Evolutionary conservation across 2,329 filamentous ascomycete genomes (phyloP).

Genomic region (Calonectria pauciramosa): DNA sequence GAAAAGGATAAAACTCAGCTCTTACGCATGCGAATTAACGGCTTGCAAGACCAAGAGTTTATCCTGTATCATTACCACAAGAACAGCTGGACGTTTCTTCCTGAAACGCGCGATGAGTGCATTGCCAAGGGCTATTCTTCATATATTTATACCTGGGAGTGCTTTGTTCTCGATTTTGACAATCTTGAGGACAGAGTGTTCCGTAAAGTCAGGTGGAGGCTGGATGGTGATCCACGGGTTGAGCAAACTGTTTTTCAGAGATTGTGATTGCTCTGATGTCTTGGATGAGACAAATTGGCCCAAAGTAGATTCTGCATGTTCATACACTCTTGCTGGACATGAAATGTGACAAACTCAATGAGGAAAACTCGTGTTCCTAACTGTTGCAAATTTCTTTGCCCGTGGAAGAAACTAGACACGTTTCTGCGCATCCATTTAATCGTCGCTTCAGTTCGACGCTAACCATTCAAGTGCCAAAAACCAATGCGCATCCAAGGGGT

Average conservation of each 20-base stretch:
- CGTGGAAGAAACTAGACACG: neutral
- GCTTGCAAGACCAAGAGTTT: neutral
- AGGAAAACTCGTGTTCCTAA: too few species aligned
- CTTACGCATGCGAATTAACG: slow-evolving; percentile 3
- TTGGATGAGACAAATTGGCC: too few species aligned
- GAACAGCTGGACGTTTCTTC: slow-evolving; percentile 1
- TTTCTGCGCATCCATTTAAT: neutral
- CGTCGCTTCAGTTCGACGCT: neutral
- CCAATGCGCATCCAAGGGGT: neutral
- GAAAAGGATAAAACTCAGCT: neutral
- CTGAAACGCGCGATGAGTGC: neutral
- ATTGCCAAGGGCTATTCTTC: neutral
- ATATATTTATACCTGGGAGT: slow-evolving; percentile 11
- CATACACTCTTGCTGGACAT: too few species aligned
- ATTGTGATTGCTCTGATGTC: neutral
- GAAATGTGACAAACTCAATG: too few species aligned
- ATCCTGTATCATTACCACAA: slow-evolving; percentile 7
- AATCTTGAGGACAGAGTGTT: neutral
- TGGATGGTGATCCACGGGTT: neutral
- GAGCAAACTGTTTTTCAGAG: neutral
- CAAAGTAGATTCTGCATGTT: too few species aligned
- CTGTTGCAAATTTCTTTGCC: neutral
- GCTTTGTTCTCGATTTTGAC: slow-evolving; percentile 15
- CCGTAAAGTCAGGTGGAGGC: neutral
- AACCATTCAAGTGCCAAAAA: neutral